These are phyloP conservation scores for Starmerella davenportii DNA, from an alignment of 805 yeast species.

Conservation along the genomic window DNA sequence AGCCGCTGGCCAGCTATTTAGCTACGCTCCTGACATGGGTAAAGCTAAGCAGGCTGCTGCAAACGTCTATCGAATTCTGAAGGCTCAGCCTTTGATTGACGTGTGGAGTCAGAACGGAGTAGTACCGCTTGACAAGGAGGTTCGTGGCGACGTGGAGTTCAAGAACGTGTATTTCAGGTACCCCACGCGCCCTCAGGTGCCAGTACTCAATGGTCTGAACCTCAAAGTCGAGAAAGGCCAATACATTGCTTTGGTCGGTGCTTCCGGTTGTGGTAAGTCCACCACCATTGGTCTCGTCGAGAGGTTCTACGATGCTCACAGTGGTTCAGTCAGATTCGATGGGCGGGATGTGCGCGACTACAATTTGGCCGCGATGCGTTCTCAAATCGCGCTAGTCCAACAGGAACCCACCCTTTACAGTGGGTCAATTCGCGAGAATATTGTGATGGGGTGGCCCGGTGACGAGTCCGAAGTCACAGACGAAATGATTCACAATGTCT, in stretches of 20 bases:
- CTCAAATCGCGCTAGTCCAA: constrained; percentile 40
- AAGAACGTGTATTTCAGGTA: constrained; percentile 45
- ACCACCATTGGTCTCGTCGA: constrained; percentile 36
- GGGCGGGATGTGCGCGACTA: constrained; percentile 32
- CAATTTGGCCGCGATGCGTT: constrained; percentile 34
- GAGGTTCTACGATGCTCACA: constrained; percentile 33
- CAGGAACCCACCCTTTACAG: constrained; percentile 43
- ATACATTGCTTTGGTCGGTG: constrained; percentile 50
- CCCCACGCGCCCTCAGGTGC: constrained; percentile 36
- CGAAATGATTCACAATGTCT: constrained; percentile 30
- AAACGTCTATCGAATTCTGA: constrained; percentile 22
- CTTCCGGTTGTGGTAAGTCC: constrained; percentile 46
- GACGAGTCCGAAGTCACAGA: constrained; percentile 23
- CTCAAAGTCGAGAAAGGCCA: constrained; percentile 33
- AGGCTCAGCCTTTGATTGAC: constrained; percentile 23
- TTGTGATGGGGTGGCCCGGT: constrained; percentile 31
- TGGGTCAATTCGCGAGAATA: constrained; percentile 39
- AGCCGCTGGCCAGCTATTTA: constrained; percentile 27
- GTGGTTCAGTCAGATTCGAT: constrained; percentile 35
- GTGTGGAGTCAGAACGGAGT: constrained; percentile 20
- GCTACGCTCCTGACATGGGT: constrained; percentile 29
- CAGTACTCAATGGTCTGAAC: constrained; percentile 34
- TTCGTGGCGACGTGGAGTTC: constrained; percentile 38
- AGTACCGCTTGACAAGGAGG: constrained; percentile 18
- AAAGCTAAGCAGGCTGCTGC: constrained; percentile 26